A percentile compares a stretch with the other conserved stretches of the same genome.
phyloP scores from a whole-genome alignment of 78 protist species.

The Planoprotostelium fungivorum region DNA sequence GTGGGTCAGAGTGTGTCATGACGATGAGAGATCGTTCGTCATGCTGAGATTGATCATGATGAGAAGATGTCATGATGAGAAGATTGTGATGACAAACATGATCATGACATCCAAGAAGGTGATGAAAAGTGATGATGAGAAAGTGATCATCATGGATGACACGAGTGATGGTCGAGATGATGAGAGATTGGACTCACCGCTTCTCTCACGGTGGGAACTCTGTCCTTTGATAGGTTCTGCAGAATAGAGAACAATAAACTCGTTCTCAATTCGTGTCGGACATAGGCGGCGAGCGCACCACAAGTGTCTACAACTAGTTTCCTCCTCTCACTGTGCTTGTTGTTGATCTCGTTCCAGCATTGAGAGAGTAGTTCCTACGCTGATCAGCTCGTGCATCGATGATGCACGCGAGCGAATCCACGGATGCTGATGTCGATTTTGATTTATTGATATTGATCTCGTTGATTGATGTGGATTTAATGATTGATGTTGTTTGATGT shows the following conservation, averaged over 20 bases:
- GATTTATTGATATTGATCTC: too few species aligned
- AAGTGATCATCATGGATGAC: too few species aligned
- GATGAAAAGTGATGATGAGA: too few species aligned
- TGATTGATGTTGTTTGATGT: too few species aligned
- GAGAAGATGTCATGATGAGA: too few species aligned
- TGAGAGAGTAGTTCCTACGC: conserved; percentile 30
- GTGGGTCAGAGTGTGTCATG: not conserved
- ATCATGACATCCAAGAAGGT: too few species aligned
- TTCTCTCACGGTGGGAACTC: conserved; percentile 13
- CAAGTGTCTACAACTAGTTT: conserved; percentile 50
- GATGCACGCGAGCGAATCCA: not conserved
- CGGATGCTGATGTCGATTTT: too few species aligned
- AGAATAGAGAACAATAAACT: conserved; percentile 45
- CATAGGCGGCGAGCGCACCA: conserved; percentile 58
- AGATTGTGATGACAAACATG: too few species aligned
- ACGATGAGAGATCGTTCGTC: too few species aligned
- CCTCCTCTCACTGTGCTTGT: conserved; percentile 55
- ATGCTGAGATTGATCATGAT: too few species aligned
- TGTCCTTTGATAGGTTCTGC: conserved; percentile 49
- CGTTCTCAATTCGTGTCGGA: conserved; percentile 33
- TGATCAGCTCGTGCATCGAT: not conserved
- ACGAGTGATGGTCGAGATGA: not conserved
- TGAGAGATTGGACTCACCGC: not conserved
- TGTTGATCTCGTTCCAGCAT: conserved; percentile 42
- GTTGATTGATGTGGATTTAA: too few species aligned